Evolutionary conservation across 225 moss, liverwort and hornwort genomes (phyloP).

Genomic region (Neckera pumila): DNA sequence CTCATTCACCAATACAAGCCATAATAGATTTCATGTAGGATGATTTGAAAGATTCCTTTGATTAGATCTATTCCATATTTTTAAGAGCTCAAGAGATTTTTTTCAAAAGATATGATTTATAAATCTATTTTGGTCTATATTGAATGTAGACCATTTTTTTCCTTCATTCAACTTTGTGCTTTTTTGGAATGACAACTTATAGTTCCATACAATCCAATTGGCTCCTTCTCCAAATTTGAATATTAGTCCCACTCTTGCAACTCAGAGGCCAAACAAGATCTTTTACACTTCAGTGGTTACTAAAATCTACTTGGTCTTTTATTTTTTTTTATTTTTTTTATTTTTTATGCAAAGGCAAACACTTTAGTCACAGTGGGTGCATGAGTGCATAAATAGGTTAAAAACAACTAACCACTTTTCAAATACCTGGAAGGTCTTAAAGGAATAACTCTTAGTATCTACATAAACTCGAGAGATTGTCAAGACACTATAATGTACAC

Average conservation of each 20-base stretch:
- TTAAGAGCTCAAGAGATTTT: neutral
- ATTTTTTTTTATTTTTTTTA: neutral
- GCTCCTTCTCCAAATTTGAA: neutral
- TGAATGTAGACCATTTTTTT: too few relatives aligned
- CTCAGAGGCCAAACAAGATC: neutral
- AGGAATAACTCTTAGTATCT: neutral
- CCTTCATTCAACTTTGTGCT: neutral
- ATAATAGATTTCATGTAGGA: neutral
- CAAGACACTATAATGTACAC: neutral
- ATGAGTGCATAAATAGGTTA: too few relatives aligned
- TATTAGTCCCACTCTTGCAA: neutral
- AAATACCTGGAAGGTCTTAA: neutral
- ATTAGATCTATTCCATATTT: neutral
- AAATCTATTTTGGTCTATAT: neutral
- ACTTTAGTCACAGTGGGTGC: neutral
- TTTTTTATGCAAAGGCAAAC: neutral
- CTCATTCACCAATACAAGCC: neutral
- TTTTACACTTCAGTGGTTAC: accelerated
- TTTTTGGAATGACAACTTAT: neutral
- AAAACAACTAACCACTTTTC: too few relatives aligned
- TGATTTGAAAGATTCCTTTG: neutral
- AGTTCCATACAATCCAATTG: neutral
- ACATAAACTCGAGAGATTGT: neutral
- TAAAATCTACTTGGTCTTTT: too few relatives aligned
- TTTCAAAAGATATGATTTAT: neutral